phyloP scores from a whole-genome alignment of 2,329 filamentous ascomycete species.

The Podosphaera xanthii region DNA sequence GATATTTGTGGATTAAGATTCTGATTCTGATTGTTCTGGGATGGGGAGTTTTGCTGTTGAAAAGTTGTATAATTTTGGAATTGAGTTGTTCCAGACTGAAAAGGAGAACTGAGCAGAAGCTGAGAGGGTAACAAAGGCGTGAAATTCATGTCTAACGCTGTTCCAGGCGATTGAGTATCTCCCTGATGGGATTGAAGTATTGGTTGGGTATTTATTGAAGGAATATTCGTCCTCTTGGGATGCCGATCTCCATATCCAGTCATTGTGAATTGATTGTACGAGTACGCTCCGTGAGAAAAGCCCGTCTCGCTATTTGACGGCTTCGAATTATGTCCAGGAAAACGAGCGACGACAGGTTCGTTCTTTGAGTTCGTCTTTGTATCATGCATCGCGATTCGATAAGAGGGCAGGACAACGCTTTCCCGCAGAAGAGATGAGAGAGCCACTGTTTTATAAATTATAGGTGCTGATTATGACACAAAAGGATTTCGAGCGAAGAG shows the following conservation, averaged over 20 bases:
- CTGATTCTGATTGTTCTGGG: conserved; percentile 30
- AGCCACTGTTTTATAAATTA: conserved; percentile 59
- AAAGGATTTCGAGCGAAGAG: neutral
- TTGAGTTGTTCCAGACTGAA: conserved; percentile 85
- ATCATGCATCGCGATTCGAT: conserved; percentile 81
- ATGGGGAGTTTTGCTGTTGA: conserved; percentile 32
- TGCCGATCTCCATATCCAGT: conserved; percentile 74
- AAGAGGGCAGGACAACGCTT: conserved; percentile 62
- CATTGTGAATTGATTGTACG: conserved; percentile 49
- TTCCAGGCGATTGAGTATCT: conserved; percentile 70
- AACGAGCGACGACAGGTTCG: conserved; percentile 36
- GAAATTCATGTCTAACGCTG: conserved; percentile 94
- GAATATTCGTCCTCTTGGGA: conserved; percentile 64
- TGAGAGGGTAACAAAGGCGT: conserved; percentile 88
- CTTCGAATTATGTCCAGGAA: conserved; percentile 52
- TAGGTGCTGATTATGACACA: conserved; percentile 19
- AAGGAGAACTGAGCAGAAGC: conserved; percentile 82
- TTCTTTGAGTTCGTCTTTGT: conserved; percentile 41
- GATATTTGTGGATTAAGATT: conserved; percentile 54
- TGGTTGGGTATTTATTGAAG: conserved; percentile 72
- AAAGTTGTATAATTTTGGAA: conserved; percentile 71
- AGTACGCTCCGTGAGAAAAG: conserved; percentile 82
- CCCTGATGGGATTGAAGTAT: conserved; percentile 29
- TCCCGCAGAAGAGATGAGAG: conserved; percentile 58
- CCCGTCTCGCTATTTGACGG: conserved; percentile 66